phyloP scores from a whole-genome alignment of 805 yeast species.

The Cyberlindnera mississippiensis region DNA sequence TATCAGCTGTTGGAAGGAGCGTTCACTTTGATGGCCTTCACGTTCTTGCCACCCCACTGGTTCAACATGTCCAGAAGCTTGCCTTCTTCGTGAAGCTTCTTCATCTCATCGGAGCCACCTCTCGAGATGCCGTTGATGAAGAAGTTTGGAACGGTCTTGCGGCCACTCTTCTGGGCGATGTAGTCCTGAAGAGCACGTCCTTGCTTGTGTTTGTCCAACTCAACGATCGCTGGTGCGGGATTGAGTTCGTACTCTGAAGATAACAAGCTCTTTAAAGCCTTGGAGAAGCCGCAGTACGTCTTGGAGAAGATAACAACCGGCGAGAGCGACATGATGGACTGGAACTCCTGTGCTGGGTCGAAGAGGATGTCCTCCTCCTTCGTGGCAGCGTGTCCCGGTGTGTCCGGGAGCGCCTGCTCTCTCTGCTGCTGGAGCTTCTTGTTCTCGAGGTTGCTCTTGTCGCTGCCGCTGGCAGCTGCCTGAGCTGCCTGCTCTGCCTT shows the following conservation, averaged over 20 bases:
- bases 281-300: slow-evolving; percentile 71
- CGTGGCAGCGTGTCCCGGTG: slow-evolving; percentile 4
- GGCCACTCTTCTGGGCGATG: slow-evolving; percentile 64
- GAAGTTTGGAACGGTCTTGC: slow-evolving; percentile 88
- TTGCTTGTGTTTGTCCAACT: slow-evolving; percentile 73
- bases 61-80: slow-evolving; percentile 47
- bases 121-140: slow-evolving; percentile 67
- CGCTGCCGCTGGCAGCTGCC: slow-evolving; percentile 2
- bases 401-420: background rate
- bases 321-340: slow-evolving; percentile 51
- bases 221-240: slow-evolving; percentile 74
- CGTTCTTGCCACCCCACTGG: slow-evolving; percentile 58
- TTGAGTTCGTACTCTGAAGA: slow-evolving; percentile 58
- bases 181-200: slow-evolving; percentile 75
- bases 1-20: slow-evolving; percentile 48
- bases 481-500: slow-evolving; percentile 10
- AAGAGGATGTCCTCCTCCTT: slow-evolving; percentile 26
- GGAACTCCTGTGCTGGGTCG: slow-evolving; percentile 50
- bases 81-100: slow-evolving; percentile 53
- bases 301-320: slow-evolving; percentile 62
- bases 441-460: slow-evolving; percentile 1
- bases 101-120: slow-evolving; percentile 89
- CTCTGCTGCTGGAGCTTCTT: slow-evolving; percentile 4
- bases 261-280: slow-evolving; percentile 63
- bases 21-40: slow-evolving; percentile 46